Evolutionary conservation across 345 rosid genomes (phyloP).

Genomic region (Diplotaxis tenuifolia): DNA sequence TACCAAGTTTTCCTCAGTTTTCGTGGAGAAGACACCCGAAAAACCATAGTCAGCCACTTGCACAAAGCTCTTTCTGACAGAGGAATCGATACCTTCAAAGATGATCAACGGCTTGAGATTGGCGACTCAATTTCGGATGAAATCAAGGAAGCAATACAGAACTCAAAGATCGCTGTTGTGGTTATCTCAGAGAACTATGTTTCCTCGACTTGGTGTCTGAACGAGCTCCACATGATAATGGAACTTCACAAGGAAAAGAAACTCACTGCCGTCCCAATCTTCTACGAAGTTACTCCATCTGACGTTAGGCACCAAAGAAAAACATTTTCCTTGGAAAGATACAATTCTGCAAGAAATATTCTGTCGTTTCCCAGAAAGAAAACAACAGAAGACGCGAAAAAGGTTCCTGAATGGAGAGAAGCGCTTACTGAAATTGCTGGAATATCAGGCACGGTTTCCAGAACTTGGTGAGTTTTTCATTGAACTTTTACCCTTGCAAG

Average conservation of each 20-base stretch:
- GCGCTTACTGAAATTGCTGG: neutral
- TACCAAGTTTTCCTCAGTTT: slow-evolving; percentile 36
- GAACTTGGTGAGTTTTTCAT: slow-evolving; percentile 13
- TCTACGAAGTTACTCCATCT: slow-evolving; percentile 5
- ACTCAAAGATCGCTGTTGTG: slow-evolving; percentile 4
- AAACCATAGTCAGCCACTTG: slow-evolving; percentile 25
- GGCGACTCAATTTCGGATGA: neutral
- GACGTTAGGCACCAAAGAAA: slow-evolving; percentile 5
- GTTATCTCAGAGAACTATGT: slow-evolving; percentile 18
- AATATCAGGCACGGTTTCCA: slow-evolving; percentile 2
- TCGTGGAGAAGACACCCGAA: slow-evolving; percentile 31
- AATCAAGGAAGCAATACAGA: neutral
- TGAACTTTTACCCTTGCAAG: too few relatives aligned
- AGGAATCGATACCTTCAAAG: neutral
- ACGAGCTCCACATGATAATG: slow-evolving; percentile 12
- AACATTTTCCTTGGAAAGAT: slow-evolving; percentile 6
- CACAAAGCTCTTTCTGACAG: neutral
- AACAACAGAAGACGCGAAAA: neutral
- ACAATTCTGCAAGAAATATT: neutral
- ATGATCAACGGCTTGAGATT: neutral
- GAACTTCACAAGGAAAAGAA: neutral
- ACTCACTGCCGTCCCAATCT: slow-evolving; percentile 16
- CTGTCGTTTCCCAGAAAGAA: neutral
- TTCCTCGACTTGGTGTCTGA: slow-evolving; percentile 21
- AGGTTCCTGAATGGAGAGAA: neutral